Base-by-base conservation (phyloP, 495 filamentous ascomycete species). In the Aspergillus avenaceus region DNA sequence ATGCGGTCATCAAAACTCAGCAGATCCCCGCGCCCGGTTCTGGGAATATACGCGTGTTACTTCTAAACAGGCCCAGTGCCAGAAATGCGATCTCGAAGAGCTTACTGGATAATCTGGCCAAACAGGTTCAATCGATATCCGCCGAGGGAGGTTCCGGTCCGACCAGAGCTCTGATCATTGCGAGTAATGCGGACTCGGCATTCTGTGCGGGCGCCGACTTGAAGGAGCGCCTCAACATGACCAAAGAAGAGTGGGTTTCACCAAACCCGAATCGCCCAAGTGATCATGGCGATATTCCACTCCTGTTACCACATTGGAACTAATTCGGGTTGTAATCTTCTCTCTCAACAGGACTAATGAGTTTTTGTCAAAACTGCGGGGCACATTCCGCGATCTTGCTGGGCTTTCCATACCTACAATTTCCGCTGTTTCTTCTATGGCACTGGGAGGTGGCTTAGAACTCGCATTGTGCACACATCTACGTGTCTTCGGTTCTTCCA, bases 201-300 rank as follows among this genome's bases (percentile, higher is more conserved):
- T 98, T 98, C 69, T 97, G 92, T 69, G 90, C 95, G 0, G 93
- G 93, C 25, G 93, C 93, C 1, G 92, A 98, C 56, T 66, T 98
- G 49, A 97, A 96, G 62, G 93, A 97, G 73, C 76, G 92, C 18
- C 78, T 77, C 26, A 76, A 71, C 0, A 90, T 97, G 66, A 86
- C 78, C 3, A 73, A 67, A 46, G 81, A 86, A 45, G 84, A 96
- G 84, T 83, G 31, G 13, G 53, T 59, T 26, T 6, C 41, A 22
- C 41, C 23, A n/a, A n/a, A 6, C 9, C 36, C 22, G 4, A n/a
- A 14, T 29, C 18, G 13, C n/a, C 8, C 5, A 14, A 14, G n/a
- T n/a, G n/a, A n/a, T n/a, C n/a, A n/a, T n/a, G n/a, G n/a, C n/a
- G n/a, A n/a, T n/a, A n/a, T n/a, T 14, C 3, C 4, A 25, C 18